Conservation (phyloP, 495 filamentous ascomycete species). For the Tuber aestivum region DNA sequence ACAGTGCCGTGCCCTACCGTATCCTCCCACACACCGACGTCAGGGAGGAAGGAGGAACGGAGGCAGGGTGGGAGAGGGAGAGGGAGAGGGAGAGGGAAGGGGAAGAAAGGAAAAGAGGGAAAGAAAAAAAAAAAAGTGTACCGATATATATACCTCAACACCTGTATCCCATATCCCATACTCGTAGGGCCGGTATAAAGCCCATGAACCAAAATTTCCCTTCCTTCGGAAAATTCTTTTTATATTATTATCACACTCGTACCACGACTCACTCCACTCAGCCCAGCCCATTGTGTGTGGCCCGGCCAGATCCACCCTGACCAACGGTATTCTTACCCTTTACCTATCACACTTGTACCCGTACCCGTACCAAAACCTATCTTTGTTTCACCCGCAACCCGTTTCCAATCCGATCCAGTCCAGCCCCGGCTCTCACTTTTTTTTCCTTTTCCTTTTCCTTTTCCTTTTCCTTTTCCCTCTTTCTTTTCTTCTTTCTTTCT, state of each 20-base stretch:
- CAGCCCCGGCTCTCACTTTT: neutral
- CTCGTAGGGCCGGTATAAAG: too few relatives aligned
- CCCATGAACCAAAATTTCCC: too few relatives aligned
- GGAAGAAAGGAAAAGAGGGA: too few relatives aligned
- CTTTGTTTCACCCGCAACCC: slow-evolving; percentile 11
- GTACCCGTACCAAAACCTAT: neutral
- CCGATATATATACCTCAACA: neutral
- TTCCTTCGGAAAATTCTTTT: neutral
- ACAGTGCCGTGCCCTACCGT: neutral
- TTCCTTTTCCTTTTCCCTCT: neutral
- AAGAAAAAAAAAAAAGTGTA: too few relatives aligned
- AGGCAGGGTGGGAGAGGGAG: too few relatives aligned
- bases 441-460: neutral
- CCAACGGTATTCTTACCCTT: neutral
- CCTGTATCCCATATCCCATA: neutral
- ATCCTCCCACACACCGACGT: neutral
- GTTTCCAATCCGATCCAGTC: slow-evolving; percentile 6
- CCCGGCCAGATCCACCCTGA: neutral
- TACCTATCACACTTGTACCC: neutral
- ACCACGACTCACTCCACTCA: too few relatives aligned
- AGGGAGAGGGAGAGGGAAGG: neutral
- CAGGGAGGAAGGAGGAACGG: too few relatives aligned
- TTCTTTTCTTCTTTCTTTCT: neutral
- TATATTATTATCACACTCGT: neutral
- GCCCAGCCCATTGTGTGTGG: neutral